These are phyloP conservation scores for Eudorina sp. DNA, from an alignment of 139 green algal species.

Conservation along the genomic window DNA sequence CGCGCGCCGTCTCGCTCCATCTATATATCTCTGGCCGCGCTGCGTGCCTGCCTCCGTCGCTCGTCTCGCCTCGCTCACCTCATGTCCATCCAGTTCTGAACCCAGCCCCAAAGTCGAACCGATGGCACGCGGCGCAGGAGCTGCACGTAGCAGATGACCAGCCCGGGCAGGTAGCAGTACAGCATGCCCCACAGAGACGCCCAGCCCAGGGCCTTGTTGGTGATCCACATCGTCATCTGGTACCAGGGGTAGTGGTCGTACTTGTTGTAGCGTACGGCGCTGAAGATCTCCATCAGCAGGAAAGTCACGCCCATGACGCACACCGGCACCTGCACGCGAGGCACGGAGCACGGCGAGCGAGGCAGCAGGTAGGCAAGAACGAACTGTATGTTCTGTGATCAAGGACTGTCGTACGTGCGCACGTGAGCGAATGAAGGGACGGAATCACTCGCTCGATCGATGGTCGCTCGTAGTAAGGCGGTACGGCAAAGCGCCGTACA, in stretches of 20 bases:
- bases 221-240: constrained; percentile 47
- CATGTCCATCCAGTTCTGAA: constrained; percentile 15
- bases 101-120: constrained; percentile 39
- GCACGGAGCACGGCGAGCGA: not conserved
- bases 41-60: not conserved
- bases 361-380: not conserved
- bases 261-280: constrained; percentile 51
- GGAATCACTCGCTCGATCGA: not conserved
- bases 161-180: constrained; percentile 54
- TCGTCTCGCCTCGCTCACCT: not conserved
- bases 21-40: not conserved
- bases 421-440: not conserved
- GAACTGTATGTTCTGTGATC: not conserved
- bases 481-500: no score
- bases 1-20: no score
- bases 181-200: constrained; percentile 52
- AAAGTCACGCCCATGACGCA: constrained; percentile 21
- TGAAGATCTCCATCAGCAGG: constrained; percentile 47
- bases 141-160: constrained; percentile 40
- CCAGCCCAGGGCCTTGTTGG: constrained; percentile 53
- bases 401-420: not conserved
- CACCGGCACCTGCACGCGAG: not conserved
- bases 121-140: not conserved
- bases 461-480: not conserved
- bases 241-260: constrained; percentile 42